Conservation (phyloP, 129 eudicot species). For the Lactuca sativa region DNA sequence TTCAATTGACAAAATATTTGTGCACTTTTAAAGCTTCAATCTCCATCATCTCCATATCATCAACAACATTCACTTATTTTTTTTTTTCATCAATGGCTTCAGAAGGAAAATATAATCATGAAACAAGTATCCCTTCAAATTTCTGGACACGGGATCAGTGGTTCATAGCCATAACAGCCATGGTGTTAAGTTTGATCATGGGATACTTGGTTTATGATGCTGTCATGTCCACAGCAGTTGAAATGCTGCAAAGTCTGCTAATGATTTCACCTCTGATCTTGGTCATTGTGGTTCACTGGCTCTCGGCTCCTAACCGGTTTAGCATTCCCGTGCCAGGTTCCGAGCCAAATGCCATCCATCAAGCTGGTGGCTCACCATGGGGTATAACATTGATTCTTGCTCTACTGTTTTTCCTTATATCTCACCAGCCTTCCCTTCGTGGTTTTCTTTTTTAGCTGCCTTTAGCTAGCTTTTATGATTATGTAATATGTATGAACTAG, state of each 20-base stretch:
- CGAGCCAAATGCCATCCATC: slow-evolving; percentile 40
- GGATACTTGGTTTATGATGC: slow-evolving; percentile 33
- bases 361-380: slow-evolving; percentile 46
- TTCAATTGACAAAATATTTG: neutral
- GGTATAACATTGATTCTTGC: slow-evolving; percentile 40
- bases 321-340: slow-evolving; percentile 40
- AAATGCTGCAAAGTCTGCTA: slow-evolving; percentile 30
- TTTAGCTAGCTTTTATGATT: neutral
- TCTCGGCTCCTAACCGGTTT: slow-evolving; percentile 27
- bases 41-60: neutral
- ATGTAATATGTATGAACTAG: neutral
- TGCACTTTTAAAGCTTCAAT: neutral
- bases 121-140: slow-evolving; percentile 1
- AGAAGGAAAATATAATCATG: neutral
- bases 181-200: slow-evolving; percentile 10
- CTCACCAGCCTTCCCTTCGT: slow-evolving; percentile 35
- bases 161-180: slow-evolving; percentile 21
- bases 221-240: slow-evolving; percentile 35
- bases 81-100: neutral
- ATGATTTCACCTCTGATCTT: slow-evolving; percentile 42
- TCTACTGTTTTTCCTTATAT: slow-evolving; percentile 38
- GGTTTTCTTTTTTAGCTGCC: slow-evolving; percentile 27
- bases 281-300: slow-evolving; percentile 42
- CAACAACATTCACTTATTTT: neutral
- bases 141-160: slow-evolving; percentile 25